Evolutionary conservation across 2,329 filamentous ascomycete genomes (phyloP), one percentile per base, ranked within the genome.

Genomic region (Ceratocystis destructans): DNA sequence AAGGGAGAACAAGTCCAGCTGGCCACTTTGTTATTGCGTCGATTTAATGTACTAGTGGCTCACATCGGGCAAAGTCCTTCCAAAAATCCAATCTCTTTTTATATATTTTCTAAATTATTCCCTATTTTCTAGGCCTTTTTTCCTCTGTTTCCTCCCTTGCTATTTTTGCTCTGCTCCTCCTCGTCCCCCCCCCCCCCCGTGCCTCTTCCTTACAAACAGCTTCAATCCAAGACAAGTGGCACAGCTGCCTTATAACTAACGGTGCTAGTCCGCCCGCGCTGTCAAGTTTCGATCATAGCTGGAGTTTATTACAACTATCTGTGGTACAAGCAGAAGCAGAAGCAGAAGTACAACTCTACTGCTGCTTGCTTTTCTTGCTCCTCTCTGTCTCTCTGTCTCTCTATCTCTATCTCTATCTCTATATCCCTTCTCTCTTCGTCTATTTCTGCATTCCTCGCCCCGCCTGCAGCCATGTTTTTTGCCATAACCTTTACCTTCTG

Each of bases 401-500:
- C 48, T 8, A 28, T 6, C 41, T 46, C 25, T 28, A 48, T 46
- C 25, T 28, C 48, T 8, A 28, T 6, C 41, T 46, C 25, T 28
- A 48, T 8, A 28, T 55, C 31, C 45, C n/a, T 46, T 61, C 25
- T n/a, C 28, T 33, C 55, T 68, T 50, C 25, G 37, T 53, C 48
- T 12, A 12, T 41, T 45, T 45, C 61, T 41, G 20, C 31, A 55
- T 46, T 45, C 22, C 44, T 63, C 46, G n/a, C 7, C n/a, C 17
- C 6, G 15, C 4, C 44, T 62, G 71, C 71, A 76, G 76, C 71
- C 70, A 87, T 87, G 84, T 69, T 86, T 57, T 86, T 85, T 76
- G 83, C 82, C 70, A 73, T 87, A 69, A 77, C 85, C 70, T 87
- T 87, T 75, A 78, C 83, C 74, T 82, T 81, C 71, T 85, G 81